Evolutionary conservation across 306 rosid species (phyloP).

Genomic region (Fragaria ananassa): DNA sequence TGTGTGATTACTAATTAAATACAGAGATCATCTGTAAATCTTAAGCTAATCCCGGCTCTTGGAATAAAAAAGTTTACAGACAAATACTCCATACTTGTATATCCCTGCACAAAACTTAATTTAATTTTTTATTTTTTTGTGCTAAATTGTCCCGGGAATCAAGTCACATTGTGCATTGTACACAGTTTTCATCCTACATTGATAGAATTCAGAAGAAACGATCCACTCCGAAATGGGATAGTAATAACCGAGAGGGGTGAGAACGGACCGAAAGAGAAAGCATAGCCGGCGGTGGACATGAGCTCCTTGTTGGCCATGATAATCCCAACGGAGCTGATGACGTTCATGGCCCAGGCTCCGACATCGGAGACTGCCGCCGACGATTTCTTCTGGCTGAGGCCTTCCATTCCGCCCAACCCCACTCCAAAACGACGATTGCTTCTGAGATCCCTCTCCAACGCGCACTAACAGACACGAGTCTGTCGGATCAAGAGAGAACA

Average conservation of each 20-base stretch:
- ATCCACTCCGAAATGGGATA: too few species aligned
- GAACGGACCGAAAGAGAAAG: constrained; percentile 60
- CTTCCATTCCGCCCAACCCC: constrained; percentile 38
- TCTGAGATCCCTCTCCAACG: not conserved
- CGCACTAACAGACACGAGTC: not conserved
- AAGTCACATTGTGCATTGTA: not conserved
- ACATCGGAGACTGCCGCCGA: constrained; percentile 57
- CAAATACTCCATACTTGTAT: not conserved
- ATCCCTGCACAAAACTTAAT: not conserved
- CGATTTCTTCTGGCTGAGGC: constrained; percentile 55
- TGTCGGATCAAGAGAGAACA: not conserved
- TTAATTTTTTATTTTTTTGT: too few species aligned
- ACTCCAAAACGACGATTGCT: not conserved
- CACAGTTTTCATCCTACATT: not conserved
- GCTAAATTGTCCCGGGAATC: not conserved
- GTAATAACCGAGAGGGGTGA: not conserved
- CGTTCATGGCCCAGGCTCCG: constrained; percentile 92
- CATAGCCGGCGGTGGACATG: constrained; percentile 75
- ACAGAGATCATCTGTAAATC: not conserved
- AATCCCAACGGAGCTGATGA: constrained; percentile 82
- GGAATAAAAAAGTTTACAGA: not conserved
- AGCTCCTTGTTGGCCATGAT: constrained; percentile 93
- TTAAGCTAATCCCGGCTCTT: not conserved
- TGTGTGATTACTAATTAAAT: not conserved
- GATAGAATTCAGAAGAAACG: too few species aligned